Conservation (phyloP, 2,329 filamentous ascomycete species). For the Phoma sp. region DNA sequence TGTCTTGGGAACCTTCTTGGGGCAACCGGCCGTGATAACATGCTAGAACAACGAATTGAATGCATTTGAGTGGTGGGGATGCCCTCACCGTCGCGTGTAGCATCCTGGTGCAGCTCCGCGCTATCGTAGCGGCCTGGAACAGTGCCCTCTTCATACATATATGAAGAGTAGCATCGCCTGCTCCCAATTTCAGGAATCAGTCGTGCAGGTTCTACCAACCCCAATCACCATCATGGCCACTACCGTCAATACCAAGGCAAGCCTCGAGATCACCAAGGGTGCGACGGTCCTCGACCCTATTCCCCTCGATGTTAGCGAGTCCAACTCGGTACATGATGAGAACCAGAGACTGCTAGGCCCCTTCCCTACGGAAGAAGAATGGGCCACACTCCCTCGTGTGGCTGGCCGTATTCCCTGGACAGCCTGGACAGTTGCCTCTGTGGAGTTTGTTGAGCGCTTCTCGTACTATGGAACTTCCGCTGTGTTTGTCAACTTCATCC, state of each 20-base stretch:
- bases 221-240: slow-evolving; percentile 25
- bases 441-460: slow-evolving; percentile 47
- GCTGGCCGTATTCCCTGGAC: slow-evolving; percentile 44
- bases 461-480: slow-evolving; percentile 47
- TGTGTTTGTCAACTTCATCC: slow-evolving; percentile 49
- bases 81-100: slow-evolving; percentile 15
- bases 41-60: slow-evolving; percentile 11
- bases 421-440: slow-evolving; percentile 44
- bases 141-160: slow-evolving; percentile 21
- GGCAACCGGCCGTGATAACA: slow-evolving; percentile 22
- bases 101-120: slow-evolving; percentile 21
- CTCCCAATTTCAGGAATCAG: slow-evolving; percentile 6
- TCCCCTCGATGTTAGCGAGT: slow-evolving; percentile 30
- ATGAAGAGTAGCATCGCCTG: slow-evolving; percentile 21
- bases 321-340: slow-evolving; percentile 29
- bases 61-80: slow-evolving; percentile 9
- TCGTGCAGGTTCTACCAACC: slow-evolving; percentile 13
- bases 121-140: slow-evolving; percentile 15
- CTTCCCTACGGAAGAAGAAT: slow-evolving; percentile 46
- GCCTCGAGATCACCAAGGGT: slow-evolving; percentile 42
- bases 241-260: slow-evolving; percentile 32
- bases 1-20: slow-evolving; percentile 17
- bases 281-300: slow-evolving; percentile 35
- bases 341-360: slow-evolving; percentile 29
- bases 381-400: slow-evolving; percentile 45